Percentiles rank a stretch among this genome's conserved stretches.
phyloP scores from a whole-genome alignment of 2,329 filamentous ascomycete genomes.

The Ascosphaera acerosa region DNA sequence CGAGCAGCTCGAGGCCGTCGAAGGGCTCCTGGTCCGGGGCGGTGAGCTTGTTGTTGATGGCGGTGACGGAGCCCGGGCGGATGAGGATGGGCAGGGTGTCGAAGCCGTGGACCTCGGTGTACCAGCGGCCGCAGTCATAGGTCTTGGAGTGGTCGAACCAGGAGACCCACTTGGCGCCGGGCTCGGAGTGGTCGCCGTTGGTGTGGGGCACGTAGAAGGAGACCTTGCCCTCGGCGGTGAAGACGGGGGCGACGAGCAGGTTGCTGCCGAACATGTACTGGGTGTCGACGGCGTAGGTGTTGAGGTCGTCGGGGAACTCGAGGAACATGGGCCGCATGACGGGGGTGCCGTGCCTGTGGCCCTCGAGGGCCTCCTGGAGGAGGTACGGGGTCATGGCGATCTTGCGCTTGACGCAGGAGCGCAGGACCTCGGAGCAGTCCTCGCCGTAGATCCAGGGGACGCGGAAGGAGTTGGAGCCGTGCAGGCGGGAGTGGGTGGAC shows the following conservation, averaged over 20 bases:
- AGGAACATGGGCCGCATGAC: conserved; percentile 40
- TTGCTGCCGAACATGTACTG: conserved; percentile 49
- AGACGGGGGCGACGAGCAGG: conserved; percentile 38
- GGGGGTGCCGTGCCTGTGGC: conserved; percentile 29
- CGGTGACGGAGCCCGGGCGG: conserved; percentile 25
- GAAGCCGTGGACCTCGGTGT: conserved; percentile 33
- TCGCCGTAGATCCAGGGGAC: conserved; percentile 50
- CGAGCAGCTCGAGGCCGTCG: conserved; percentile 10
- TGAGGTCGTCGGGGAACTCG: conserved; percentile 47
- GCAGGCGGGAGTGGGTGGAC: conserved; percentile 43
- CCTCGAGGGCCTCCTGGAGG: conserved; percentile 25
- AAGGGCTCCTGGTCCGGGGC: conserved; percentile 10
- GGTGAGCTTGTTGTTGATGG: conserved; percentile 9
- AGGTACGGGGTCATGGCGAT: conserved; percentile 33
- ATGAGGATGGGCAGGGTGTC: conserved; percentile 33
- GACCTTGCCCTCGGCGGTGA: conserved; percentile 34
- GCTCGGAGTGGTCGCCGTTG: conserved; percentile 20
- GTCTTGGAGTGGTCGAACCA: conserved; percentile 21
- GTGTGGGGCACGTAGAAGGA: conserved; percentile 35
- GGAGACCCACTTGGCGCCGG: conserved; percentile 23
- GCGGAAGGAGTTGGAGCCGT: conserved; percentile 43
- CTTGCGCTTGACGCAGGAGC: conserved; percentile 28
- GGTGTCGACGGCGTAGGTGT: conserved; percentile 39
- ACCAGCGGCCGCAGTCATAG: conserved; percentile 25
- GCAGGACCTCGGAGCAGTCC: conserved; percentile 32